These are phyloP conservation scores for Mallotus nudiflorus DNA, from an alignment of 345 rosid genomes.

Conservation along the genomic window DNA sequence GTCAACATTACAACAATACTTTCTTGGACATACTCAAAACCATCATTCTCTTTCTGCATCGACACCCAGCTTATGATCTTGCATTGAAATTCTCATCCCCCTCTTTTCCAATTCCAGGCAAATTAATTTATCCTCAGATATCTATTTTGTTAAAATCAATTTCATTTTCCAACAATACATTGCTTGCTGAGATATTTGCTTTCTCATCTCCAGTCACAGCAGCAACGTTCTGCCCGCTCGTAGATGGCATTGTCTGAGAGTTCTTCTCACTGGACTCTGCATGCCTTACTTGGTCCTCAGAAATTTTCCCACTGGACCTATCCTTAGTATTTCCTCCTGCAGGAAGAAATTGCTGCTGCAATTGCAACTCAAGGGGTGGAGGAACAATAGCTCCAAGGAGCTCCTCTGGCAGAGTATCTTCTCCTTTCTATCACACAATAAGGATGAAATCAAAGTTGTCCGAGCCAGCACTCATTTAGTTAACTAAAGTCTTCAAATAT, in stretches of 20 bases:
- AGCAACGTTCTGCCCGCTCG: constrained; percentile 42
- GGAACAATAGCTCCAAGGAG: constrained; percentile 90
- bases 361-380: constrained; percentile 81
- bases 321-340: constrained; percentile 59
- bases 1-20: too few relatives aligned
- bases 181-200: constrained; percentile 46
- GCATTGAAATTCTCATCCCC: too few relatives aligned
- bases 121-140: too few relatives aligned
- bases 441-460: constrained; percentile 2
- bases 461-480: constrained; percentile 4
- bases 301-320: constrained; percentile 52
- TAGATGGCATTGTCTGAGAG: constrained; percentile 45
- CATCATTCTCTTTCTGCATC: too few relatives aligned
- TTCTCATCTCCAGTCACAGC: constrained; percentile 58
- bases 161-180: too few relatives aligned
- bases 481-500: background rate
- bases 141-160: too few relatives aligned
- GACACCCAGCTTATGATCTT: too few relatives aligned
- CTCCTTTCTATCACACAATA: constrained; percentile 76
- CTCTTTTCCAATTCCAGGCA: too few relatives aligned
- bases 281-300: constrained; percentile 59
- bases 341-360: constrained; percentile 52
- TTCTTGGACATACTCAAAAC: too few relatives aligned
- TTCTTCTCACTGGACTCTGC: constrained; percentile 61
- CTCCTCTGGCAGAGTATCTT: constrained; percentile 87